Evolutionary conservation across 176 grass and related monocot genomes (phyloP).

Genomic region (Thalia dealbata): DNA sequence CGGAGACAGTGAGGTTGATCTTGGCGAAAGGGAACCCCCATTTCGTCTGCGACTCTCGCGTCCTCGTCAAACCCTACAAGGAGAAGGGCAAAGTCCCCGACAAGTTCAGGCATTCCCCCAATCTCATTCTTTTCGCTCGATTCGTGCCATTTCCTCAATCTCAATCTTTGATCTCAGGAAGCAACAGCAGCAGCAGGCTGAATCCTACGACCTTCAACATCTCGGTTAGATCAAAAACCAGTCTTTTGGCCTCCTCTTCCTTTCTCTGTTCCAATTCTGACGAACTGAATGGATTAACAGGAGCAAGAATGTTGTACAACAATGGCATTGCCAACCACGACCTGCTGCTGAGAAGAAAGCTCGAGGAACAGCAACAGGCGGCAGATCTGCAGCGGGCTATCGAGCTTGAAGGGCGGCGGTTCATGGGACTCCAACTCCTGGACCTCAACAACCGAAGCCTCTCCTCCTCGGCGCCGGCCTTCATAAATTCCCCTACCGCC

Average conservation of each 20-base stretch:
- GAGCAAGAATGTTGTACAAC: slow-evolving; percentile 62
- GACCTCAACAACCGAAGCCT: slow-evolving; percentile 21
- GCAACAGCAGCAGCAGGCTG: slow-evolving; percentile 29
- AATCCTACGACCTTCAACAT: slow-evolving; percentile 65
- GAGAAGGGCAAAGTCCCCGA: slow-evolving; percentile 97
- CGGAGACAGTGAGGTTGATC: slow-evolving; percentile 88
- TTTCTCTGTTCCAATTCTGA: too few species aligned
- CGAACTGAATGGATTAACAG: slow-evolving; percentile 17
- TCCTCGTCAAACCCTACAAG: slow-evolving; percentile 92
- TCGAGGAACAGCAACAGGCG: slow-evolving; percentile 73
- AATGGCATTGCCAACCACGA: slow-evolving; percentile 30
- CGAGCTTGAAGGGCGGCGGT: slow-evolving; percentile 19
- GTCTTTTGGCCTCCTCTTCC: background rate
- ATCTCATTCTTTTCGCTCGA: background rate
- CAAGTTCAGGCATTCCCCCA: slow-evolving; percentile 49
- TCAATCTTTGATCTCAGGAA: slow-evolving; percentile 29
- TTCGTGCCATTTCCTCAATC: background rate
- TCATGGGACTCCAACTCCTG: slow-evolving; percentile 24
- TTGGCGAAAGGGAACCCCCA: slow-evolving; percentile 90
- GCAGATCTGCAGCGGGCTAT: slow-evolving; percentile 42
- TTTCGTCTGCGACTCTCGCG: slow-evolving; percentile 89
- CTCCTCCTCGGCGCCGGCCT: background rate
- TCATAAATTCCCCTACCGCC: slow-evolving; percentile 1
- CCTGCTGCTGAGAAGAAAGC: slow-evolving; percentile 49
- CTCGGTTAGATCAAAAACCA: slow-evolving; percentile 33